Evolutionary conservation across 148 eudicot species (phyloP).

Genomic region (Vaccinium vitisidaea): DNA sequence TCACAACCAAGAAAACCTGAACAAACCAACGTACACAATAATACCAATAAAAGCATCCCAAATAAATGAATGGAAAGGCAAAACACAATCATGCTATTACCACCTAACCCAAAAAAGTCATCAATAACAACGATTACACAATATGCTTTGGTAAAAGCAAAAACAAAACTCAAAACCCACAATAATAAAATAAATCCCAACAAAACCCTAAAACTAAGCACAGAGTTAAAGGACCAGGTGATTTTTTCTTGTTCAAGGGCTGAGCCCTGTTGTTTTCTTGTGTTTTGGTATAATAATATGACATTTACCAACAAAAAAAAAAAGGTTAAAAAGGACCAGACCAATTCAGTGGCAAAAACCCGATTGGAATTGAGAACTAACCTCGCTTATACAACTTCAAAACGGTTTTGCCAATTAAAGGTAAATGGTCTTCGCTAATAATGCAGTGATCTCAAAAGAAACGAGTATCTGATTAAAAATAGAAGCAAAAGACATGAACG

Average conservation of each 20-base stretch:
- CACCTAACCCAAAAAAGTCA: background rate
- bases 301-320: too few relatives aligned
- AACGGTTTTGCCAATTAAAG: background rate
- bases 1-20: background rate
- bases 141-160: conserved; percentile 4
- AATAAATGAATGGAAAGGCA: background rate
- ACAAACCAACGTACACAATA: background rate
- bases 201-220: background rate
- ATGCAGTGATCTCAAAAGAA: conserved; percentile 1
- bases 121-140: background rate
- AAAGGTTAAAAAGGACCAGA: too few relatives aligned
- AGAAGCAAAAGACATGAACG: conserved; percentile 13
- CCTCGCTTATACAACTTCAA: background rate
- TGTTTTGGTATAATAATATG: too few relatives aligned
- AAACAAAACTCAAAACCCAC: conserved; percentile 7
- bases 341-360: conserved; percentile 6
- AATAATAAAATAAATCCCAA: conserved; percentile 3
- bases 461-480: conserved; percentile 12
- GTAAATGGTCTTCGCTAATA: conserved; percentile 6
- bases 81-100: conserved; percentile 17
- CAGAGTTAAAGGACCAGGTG: background rate
- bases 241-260: too few relatives aligned
- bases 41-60: background rate
- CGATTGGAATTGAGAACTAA: background rate
- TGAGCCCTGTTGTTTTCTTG: too few relatives aligned